Conservation (phyloP, 768 basidiomycete genomes). For the Pulveroboletus sp. region DNA sequence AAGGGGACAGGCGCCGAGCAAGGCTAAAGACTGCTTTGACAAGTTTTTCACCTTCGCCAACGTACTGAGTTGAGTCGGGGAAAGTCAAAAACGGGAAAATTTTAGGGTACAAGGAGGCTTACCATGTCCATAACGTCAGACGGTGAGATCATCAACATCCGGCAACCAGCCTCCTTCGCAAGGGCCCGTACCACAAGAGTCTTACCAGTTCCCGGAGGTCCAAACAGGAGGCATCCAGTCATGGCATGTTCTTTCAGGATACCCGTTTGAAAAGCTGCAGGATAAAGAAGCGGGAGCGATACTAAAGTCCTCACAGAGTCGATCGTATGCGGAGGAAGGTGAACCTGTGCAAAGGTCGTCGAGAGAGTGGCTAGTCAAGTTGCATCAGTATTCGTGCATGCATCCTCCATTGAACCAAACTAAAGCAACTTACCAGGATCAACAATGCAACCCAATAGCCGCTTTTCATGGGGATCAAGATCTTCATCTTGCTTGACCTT, state of each 20-base stretch:
- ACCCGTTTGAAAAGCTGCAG: constrained; percentile 81
- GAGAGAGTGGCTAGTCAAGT: constrained; percentile 55
- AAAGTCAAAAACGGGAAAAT: not conserved
- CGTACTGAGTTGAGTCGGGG: constrained; percentile 48
- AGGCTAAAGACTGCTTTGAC: constrained; percentile 86
- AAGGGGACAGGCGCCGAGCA: constrained; percentile 80
- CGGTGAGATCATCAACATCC: constrained; percentile 87
- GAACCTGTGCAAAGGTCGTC: constrained; percentile 84
- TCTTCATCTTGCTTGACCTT: constrained; percentile 68
- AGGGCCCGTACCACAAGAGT: constrained; percentile 85
- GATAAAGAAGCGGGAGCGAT: constrained; percentile 82
- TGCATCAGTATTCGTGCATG: constrained; percentile 3
- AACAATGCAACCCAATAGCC: constrained; percentile 80
- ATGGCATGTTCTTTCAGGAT: constrained; percentile 90
- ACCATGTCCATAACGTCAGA: constrained; percentile 98
- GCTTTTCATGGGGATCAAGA: constrained; percentile 76
- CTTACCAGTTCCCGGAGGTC: constrained; percentile 92
- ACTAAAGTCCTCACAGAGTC: constrained; percentile 91
- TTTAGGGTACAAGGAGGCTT: constrained; percentile 15
- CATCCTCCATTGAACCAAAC: not conserved
- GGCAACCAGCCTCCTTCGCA: constrained; percentile 89
- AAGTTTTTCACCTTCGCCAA: constrained; percentile 86
- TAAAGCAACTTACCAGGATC: constrained; percentile 53
- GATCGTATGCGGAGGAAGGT: constrained; percentile 82
- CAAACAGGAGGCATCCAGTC: constrained; percentile 87